Conservation (phyloP, 2,329 filamentous ascomycete species). For the Exophiala aquamarina region DNA sequence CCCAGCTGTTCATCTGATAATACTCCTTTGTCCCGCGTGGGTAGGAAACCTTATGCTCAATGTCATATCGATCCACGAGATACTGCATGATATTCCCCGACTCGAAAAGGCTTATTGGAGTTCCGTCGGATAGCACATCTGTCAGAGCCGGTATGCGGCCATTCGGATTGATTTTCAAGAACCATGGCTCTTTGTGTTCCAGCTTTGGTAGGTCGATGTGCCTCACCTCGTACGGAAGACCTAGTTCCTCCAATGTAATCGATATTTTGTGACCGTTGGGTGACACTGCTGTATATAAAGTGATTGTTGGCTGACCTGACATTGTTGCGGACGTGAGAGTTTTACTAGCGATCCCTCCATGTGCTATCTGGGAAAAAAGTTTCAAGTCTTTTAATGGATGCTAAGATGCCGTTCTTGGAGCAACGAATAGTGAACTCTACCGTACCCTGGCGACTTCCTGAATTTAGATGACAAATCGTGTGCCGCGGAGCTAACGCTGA, state of each 20-base stretch:
- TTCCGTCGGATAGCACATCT: slow-evolving; percentile 67
- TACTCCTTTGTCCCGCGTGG: slow-evolving; percentile 69
- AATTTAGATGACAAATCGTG: no score
- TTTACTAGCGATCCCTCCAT: no score
- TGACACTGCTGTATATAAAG: slow-evolving; percentile 34
- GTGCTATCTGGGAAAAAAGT: no score
- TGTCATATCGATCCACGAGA: slow-evolving; percentile 78
- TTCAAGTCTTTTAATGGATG: no score
- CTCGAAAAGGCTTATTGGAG: slow-evolving; percentile 75
- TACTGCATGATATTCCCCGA: slow-evolving; percentile 82
- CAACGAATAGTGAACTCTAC: no score
- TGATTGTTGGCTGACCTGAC: no score
- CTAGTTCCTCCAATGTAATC: slow-evolving; percentile 39
- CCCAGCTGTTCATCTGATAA: slow-evolving; percentile 77
- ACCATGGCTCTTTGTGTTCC: slow-evolving; percentile 82
- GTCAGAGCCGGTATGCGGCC: slow-evolving; percentile 85
- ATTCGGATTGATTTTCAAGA: slow-evolving; percentile 86
- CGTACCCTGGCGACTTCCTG: no score
- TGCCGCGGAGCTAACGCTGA: no score
- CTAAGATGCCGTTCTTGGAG: no score
- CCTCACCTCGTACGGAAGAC: slow-evolving; percentile 31
- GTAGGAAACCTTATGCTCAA: slow-evolving; percentile 78
- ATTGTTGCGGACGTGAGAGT: no score
- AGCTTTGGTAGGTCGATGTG: slow-evolving; percentile 52
- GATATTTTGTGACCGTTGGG: slow-evolving; percentile 39